These are phyloP conservation scores for Kwoniella shandongensis DNA, from an alignment of 768 basidiomycete species.

Conservation along the genomic window DNA sequence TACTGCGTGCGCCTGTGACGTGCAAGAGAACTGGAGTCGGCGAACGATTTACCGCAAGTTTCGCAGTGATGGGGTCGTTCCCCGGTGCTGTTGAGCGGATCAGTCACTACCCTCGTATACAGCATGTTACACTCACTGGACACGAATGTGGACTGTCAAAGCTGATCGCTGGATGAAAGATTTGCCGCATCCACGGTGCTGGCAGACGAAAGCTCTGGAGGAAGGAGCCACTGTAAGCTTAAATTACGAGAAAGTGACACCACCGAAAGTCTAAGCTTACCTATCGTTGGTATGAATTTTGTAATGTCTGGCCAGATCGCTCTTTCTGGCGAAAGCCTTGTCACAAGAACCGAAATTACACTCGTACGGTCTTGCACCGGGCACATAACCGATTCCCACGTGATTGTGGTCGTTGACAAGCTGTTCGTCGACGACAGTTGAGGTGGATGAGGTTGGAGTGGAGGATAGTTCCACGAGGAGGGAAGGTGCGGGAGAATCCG, in stretches of 20 bases:
- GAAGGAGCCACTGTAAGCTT: background rate
- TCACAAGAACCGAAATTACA: slow-evolving; percentile 44
- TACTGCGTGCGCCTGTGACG: slow-evolving; percentile 53
- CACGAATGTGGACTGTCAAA: slow-evolving; percentile 51
- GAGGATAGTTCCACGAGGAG: background rate
- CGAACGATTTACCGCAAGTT: slow-evolving; percentile 52
- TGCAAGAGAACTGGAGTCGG: slow-evolving; percentile 54
- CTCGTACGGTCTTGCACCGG: slow-evolving; percentile 37
- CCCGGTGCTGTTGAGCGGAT: slow-evolving; percentile 49
- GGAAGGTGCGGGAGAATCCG: background rate
- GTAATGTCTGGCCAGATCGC: slow-evolving; percentile 54
- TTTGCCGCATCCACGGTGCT: slow-evolving; percentile 40
- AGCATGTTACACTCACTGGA: slow-evolving; percentile 47
- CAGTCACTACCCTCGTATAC: background rate
- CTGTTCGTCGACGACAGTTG: slow-evolving; percentile 24
- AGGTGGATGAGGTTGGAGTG: background rate
- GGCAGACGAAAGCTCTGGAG: slow-evolving; percentile 46
- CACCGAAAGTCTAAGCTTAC: slow-evolving; percentile 39
- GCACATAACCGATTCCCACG: slow-evolving; percentile 37
- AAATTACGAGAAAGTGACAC: too few species aligned
- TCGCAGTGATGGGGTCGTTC: slow-evolving; percentile 54
- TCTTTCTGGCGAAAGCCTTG: slow-evolving; percentile 55
- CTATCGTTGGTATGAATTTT: slow-evolving; percentile 56
- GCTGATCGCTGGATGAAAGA: slow-evolving; percentile 49
- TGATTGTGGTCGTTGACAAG: slow-evolving; percentile 43